Evolutionary conservation across 495 filamentous ascomycete genomes (phyloP).

Genomic region (Massariosphaeria phaeospora): DNA sequence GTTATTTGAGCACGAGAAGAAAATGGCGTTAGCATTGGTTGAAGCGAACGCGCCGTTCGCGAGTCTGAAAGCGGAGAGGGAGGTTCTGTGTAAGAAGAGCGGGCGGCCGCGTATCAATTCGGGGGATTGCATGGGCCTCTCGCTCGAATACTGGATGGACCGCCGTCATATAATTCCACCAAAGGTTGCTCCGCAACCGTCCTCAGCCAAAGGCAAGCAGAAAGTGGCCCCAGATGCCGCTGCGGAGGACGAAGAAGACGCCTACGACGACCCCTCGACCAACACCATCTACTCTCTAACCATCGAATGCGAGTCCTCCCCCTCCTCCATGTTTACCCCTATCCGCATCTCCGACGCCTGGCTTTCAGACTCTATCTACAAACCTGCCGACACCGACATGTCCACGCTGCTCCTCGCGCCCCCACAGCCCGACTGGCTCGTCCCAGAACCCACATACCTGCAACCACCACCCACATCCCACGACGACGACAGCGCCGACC

Average conservation of each 20-base stretch:
- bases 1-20: constrained; percentile 63
- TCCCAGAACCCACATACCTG: constrained; percentile 49
- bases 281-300: constrained; percentile 55
- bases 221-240: constrained; percentile 28
- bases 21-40: constrained; percentile 47
- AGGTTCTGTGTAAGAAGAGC: constrained; percentile 60
- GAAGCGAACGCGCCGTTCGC: constrained; percentile 47
- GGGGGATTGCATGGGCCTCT: constrained; percentile 64
- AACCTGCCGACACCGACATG: constrained; percentile 33
- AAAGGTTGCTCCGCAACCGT: constrained; percentile 26
- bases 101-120: constrained; percentile 78
- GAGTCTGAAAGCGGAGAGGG: constrained; percentile 42
- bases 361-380: constrained; percentile 58
- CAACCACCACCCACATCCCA: constrained; percentile 23
- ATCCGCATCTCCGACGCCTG: constrained; percentile 63
- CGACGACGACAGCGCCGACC: too few relatives aligned
- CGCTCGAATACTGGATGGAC: constrained; percentile 82
- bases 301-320: constrained; percentile 58
- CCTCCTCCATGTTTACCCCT: constrained; percentile 50
- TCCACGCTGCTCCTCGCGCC: constrained; percentile 21
- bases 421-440: constrained; percentile 59
- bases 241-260: constrained; percentile 8
- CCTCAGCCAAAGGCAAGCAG: constrained; percentile 22
- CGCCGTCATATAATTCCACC: constrained; percentile 46
- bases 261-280: constrained; percentile 26